Base-by-base conservation (phyloP, 129 eudicot species). In the Flaveria ramosissima region DNA sequence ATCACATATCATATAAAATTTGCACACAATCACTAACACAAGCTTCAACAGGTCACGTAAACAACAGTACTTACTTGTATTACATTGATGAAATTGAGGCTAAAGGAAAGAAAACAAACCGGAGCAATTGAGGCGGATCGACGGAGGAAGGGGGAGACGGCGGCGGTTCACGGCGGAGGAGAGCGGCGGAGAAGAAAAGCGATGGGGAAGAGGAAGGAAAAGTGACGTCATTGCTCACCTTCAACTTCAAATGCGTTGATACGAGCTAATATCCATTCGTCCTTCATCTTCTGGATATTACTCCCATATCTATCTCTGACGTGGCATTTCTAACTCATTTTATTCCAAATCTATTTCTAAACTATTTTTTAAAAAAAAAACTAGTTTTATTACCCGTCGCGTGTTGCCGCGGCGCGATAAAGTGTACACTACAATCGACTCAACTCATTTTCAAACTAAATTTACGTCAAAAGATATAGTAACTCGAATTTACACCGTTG, bases 111-210 rank as follows among this genome's bases (percentile, higher is more conserved):
- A 68, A 27, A 30, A 36, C 21, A 14, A 1, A 92, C 97, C 87
- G 51, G 93, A 92, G 82, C 88, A 89, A 73, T 61, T 85, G 80
- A 89, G 52, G 23, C 82, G 84, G 80, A 81, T 27, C 0, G 85
- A 78, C 3, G 84, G 56, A 4, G 62, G 78, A 81, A 68, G 20
- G 7, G 63, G 36, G 14, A 42, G 6, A 36, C 67, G 78, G 60
- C 10, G 72, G 50, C 2, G 77, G 60, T 60, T 55, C 3, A 71
- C 61, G 55, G 77, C 14, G 51, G 78, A 70, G 21, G 77, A 68
- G 10, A 68, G 75, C 17, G 36, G 9, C 30, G 77, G 78, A 12
- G 80, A 77, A 30, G 77, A 72, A 68, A 63, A 41, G 3, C 59
- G 47, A 13, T 56, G 86, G 1, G 85, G 73, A 66, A 82, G 65